Percentiles rank a stretch among this genome's conserved stretches.
Conservation (phyloP, 371 early-diverging fungal genomes). For the Lichtheimia ramosa region DNA sequence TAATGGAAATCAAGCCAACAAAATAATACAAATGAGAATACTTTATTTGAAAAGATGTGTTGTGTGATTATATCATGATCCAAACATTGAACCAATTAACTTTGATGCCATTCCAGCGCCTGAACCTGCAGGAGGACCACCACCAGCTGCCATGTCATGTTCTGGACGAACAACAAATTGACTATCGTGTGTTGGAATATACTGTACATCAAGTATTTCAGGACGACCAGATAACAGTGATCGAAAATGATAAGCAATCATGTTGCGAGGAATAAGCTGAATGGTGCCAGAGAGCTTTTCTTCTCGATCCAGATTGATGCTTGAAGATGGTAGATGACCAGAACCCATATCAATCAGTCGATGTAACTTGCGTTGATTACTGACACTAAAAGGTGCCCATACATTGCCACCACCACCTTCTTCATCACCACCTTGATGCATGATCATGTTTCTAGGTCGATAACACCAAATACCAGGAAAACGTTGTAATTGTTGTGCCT, state of each 20-base stretch:
- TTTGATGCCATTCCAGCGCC: slow-evolving; percentile 37
- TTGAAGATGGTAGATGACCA: not conserved
- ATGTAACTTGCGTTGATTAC: slow-evolving; percentile 19
- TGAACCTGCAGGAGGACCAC: not conserved
- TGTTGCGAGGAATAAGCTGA: slow-evolving; percentile 10
- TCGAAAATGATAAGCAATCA: slow-evolving; percentile 16
- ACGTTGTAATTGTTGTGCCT: slow-evolving; percentile 12
- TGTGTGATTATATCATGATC: not conserved
- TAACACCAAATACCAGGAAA: slow-evolving; percentile 20
- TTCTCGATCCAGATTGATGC: slow-evolving; percentile 15
- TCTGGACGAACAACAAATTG: slow-evolving; percentile 17
- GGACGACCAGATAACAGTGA: slow-evolving; percentile 12
- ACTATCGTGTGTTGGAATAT: slow-evolving; percentile 17
- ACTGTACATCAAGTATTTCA: slow-evolving; percentile 14
- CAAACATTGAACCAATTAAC: slow-evolving; percentile 52
- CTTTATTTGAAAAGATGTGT: not conserved
- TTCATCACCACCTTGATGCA: not conserved
- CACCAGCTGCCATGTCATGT: not conserved
- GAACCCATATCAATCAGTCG: slow-evolving; percentile 4
- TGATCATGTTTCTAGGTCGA: slow-evolving; percentile 10
- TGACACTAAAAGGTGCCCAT: slow-evolving; percentile 21
- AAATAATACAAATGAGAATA: too few relatives aligned
- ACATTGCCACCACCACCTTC: slow-evolving; percentile 6
- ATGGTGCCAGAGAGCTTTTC: slow-evolving; percentile 19
- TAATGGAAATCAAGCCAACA: too few relatives aligned